phyloP scores from a whole-genome alignment of 2,329 filamentous ascomycete genomes.

The Fusarium sp. region DNA sequence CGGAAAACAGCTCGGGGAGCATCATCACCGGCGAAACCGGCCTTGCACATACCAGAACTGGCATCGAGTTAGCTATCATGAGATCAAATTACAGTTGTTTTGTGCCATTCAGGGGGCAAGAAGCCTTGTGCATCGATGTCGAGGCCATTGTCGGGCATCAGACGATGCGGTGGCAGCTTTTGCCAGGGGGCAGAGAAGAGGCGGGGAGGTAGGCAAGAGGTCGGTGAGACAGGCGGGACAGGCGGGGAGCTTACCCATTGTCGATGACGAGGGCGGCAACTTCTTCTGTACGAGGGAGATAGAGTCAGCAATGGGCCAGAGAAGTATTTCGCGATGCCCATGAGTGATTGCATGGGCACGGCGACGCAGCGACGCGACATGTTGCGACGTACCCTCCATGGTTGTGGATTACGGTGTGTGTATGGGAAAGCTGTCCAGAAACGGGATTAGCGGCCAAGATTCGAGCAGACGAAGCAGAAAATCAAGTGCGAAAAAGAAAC shows the following conservation, averaged over 20 bases:
- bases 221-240: slow-evolving; percentile 55
- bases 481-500: slow-evolving; percentile 42
- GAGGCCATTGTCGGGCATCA: slow-evolving; percentile 40
- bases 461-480: slow-evolving; percentile 42
- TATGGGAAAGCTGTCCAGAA: slow-evolving; percentile 54
- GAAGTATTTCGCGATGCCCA: slow-evolving; percentile 40
- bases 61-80: slow-evolving; percentile 57
- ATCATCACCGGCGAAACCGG: slow-evolving; percentile 99
- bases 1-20: slow-evolving; percentile 99
- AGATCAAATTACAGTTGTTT: slow-evolving; percentile 2
- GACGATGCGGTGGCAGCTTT: slow-evolving; percentile 45
- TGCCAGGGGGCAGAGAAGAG: slow-evolving; percentile 36
- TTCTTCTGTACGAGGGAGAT: slow-evolving; percentile 82
- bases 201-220: slow-evolving; percentile 48
- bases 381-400: slow-evolving; percentile 69
- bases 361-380: slow-evolving; percentile 47
- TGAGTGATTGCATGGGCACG: slow-evolving; percentile 43
- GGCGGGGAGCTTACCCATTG: slow-evolving; percentile 93
- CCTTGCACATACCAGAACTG: slow-evolving; percentile 99
- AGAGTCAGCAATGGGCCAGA: slow-evolving; percentile 58
- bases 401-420: slow-evolving; percentile 61
- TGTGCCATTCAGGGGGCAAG: slow-evolving; percentile 15
- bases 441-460: slow-evolving; percentile 51
- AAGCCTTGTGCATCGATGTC: slow-evolving; percentile 25
- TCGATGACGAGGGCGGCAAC: slow-evolving; percentile 99